Evolutionary conservation across 2,329 filamentous ascomycete genomes (phyloP).

Genomic region (Fusarium virguliforme): DNA sequence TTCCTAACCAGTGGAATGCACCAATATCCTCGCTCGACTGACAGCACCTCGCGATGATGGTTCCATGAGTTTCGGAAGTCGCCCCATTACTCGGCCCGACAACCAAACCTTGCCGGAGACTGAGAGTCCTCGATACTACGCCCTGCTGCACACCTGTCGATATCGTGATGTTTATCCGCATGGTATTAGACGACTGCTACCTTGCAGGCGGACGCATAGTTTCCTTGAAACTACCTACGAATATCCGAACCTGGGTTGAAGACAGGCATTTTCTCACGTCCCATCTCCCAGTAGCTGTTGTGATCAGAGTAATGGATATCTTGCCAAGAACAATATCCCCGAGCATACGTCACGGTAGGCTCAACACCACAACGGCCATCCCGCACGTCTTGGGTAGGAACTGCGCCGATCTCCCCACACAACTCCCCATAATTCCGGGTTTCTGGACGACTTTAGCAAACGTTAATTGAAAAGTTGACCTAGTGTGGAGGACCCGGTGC

Average conservation of each 20-base stretch:
- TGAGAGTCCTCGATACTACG: slow-evolving; percentile 7
- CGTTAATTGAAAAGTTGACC: slow-evolving; percentile 24
- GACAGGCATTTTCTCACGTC: not conserved
- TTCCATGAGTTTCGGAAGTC: slow-evolving; percentile 8
- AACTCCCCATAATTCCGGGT: slow-evolving; percentile 45
- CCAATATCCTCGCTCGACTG: slow-evolving; percentile 6
- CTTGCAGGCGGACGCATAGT: not conserved
- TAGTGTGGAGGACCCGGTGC: slow-evolving; percentile 15
- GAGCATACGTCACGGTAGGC: slow-evolving; percentile 37
- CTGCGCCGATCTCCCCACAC: slow-evolving; percentile 44
- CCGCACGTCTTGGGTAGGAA: slow-evolving; percentile 24
- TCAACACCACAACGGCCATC: slow-evolving; percentile 32
- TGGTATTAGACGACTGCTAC: not conserved
- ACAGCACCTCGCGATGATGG: slow-evolving; percentile 2
- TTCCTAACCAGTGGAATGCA: not conserved
- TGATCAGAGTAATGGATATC: slow-evolving; percentile 11
- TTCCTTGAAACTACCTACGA: too few relatives aligned
- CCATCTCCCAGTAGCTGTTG: not conserved
- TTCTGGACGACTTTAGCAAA: slow-evolving; percentile 31
- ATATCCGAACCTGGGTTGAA: not conserved
- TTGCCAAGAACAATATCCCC: slow-evolving; percentile 34
- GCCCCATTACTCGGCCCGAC: slow-evolving; percentile 24
- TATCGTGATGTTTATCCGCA: slow-evolving; percentile 2
- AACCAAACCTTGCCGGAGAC: not conserved
- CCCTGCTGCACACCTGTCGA: not conserved